Base-by-base conservation (phyloP, 306 rosid species). In the Begonia peltatifolia region DNA sequence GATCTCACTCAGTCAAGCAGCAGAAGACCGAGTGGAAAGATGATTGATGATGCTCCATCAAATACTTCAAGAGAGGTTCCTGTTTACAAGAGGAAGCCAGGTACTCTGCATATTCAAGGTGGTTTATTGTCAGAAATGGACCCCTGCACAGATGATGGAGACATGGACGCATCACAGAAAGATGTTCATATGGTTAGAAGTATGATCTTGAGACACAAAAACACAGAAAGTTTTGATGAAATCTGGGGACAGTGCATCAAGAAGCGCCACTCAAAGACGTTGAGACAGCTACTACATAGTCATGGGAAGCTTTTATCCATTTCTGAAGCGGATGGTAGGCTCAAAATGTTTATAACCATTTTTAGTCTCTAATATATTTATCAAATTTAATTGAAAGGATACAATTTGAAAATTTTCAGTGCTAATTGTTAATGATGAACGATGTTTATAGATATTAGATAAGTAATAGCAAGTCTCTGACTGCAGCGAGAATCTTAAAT, bases 301-400 rank as follows among this genome's bases (percentile, higher is more conserved):
- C 79, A 92, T 55, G 99, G 99, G 71, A 83, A 82, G 72, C 96
- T 92, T 64, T 83, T 92, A 68, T 86, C 99, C 59, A 69, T 92
- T 59, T 81, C 94, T 52, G 96, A 92, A 76, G 74, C 77, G 63
- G 94, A 86, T 73, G 96, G 99, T 86, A 50, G 58, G 70, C 61
- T 73, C 65, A 56, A 53, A 52, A 51, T 57, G 10, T 53, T 50
- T 56, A 2, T 67, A 51, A 35, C 63, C 60, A 52, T 47, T 54
- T 59, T 30, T 30, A 5, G 56, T 47, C 6, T 30, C 38, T 30
- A 6, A 5, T 30, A 30, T 30, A 30, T 30, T 6, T 30, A 7
- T 30, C 38, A 4, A 30, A 30, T 30, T 30, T 30, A 30, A 30
- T 30, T 30, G 38, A 30, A 30, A 6, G 38, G 3, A 30, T 7